These are phyloP conservation scores for Astrothelium subdiscretum DNA, from an alignment of 495 filamentous ascomycete species.

Conservation along the genomic window DNA sequence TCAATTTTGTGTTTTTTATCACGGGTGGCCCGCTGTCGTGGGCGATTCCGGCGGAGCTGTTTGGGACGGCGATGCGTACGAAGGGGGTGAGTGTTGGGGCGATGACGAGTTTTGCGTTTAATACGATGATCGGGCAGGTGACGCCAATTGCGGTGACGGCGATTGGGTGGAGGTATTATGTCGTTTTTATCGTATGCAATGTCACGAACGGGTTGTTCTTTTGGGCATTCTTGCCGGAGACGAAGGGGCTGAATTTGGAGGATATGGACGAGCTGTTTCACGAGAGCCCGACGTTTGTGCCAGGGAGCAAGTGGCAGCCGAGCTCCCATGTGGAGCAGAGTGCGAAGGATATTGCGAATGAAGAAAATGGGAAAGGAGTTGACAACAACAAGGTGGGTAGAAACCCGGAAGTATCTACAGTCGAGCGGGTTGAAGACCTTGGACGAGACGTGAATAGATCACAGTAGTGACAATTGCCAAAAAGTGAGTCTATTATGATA, in stretches of 20 bases:
- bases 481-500: neutral
- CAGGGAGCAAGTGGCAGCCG: constrained; percentile 15
- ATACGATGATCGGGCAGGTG: constrained; percentile 25
- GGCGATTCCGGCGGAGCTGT: constrained; percentile 21
- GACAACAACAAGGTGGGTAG: neutral
- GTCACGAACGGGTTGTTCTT: constrained; percentile 24
- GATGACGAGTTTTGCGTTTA: constrained; percentile 24
- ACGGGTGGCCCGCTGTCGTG: constrained; percentile 21
- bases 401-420: neutral
- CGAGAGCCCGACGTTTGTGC: constrained; percentile 18
- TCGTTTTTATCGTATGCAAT: constrained; percentile 22
- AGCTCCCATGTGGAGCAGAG: constrained; percentile 14
- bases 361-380: constrained; percentile 4
- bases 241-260: constrained; percentile 27
- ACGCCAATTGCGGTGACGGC: constrained; percentile 18
- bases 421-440: neutral
- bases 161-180: constrained; percentile 21
- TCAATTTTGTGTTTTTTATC: constrained; percentile 18
- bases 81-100: constrained; percentile 17
- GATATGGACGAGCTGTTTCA: constrained; percentile 26
- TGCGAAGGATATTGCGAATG: constrained; percentile 9
- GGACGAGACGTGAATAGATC: neutral
- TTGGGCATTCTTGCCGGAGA: constrained; percentile 28
- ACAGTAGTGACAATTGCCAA: neutral
- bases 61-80: constrained; percentile 17